Evolutionary conservation across 108 stramenopile genomes (phyloP), one percentile per base, ranked within the genome.

Genomic region (Cyclotella kingstonii): DNA sequence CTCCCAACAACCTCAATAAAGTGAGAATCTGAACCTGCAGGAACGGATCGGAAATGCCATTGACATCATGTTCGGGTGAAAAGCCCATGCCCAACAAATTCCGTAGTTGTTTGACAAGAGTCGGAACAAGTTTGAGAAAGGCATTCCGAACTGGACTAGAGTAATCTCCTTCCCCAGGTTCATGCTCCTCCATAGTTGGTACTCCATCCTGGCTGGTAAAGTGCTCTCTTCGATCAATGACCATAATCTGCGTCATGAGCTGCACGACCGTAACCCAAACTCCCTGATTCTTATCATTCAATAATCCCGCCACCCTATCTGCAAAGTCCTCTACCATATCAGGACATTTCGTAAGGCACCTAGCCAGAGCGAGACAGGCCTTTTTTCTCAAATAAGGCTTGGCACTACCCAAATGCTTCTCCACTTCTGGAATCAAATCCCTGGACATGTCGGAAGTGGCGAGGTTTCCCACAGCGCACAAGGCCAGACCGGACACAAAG

Each of bases 251-350:
- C n/a, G 87, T 90, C 85, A 99, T 94, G 25, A 97, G 80, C 76
- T 98, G 96, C 31, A 95, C 83, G 2, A 87, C 93, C 22, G 97
- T 93, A 48, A 98, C 91, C 28, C 96, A 76, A 3, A 98, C 96
- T n/a, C 97, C 97, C 70, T 98, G 99, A 73, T 78, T 85, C 54
- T 96, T 84, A 63, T 97, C 97, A 69, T 98, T 97, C 27, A 99
- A 68, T 33, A 97, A 63, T 5, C 71, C 60, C 5, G 89, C 80
- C 48, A 98, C 79, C 7, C 91, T 80, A 10, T 98, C 95, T 31
- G 86, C 83, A 73, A 98, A 96, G 70, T 97, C 96, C 77, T 98
- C 97, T 27, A 97, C 83, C 89, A 98, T 88, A 41, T 99, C 99
- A 17, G 97, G 97, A 54, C 88, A 90, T 60, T 91, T 95, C 52